A percentile compares a stretch with the other conserved stretches of the same genome.
Conservation (phyloP, 306 rosid species). For the peach (Prunus persica) region DNA sequence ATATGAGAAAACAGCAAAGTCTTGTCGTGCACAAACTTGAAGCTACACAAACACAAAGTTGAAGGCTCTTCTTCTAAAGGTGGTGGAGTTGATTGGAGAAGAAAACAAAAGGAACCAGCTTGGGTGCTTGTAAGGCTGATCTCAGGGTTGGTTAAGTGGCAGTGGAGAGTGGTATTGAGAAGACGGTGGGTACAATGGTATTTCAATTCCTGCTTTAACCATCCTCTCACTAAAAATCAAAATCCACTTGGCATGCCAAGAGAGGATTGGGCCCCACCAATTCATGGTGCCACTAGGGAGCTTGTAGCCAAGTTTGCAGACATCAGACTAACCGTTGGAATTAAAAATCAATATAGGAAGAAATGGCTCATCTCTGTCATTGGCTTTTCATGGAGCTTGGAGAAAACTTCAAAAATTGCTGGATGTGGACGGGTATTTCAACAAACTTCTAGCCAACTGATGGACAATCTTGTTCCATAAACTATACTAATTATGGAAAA, state of each 20-base stretch:
- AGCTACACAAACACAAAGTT: background rate
- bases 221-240: conserved; percentile 5
- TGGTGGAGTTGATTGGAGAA: conserved; percentile 19
- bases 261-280: conserved; percentile 24
- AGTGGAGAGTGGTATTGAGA: conserved; percentile 13
- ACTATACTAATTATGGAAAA: background rate
- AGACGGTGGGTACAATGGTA: conserved; percentile 32
- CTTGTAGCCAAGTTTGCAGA: conserved; percentile 23
- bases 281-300: conserved; percentile 22
- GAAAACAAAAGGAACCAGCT: conserved; percentile 16
- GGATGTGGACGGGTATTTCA: background rate
- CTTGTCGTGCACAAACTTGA: too few species aligned
- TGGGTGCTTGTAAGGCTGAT: conserved; percentile 8
- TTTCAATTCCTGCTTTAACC: background rate
- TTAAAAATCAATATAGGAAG: background rate
- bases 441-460: background rate
- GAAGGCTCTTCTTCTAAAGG: conserved; percentile 13
- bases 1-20: background rate
- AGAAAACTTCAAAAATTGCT: background rate
- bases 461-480: background rate
- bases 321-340: conserved; percentile 24
- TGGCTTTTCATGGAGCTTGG: conserved; percentile 4
- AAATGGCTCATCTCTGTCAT: background rate
- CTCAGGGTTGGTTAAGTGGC: background rate
- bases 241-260: conserved; percentile 1